Evolutionary conservation across 164 flowering plant genomes (phyloP).

Genomic region (Dillenia suffruticosa): DNA sequence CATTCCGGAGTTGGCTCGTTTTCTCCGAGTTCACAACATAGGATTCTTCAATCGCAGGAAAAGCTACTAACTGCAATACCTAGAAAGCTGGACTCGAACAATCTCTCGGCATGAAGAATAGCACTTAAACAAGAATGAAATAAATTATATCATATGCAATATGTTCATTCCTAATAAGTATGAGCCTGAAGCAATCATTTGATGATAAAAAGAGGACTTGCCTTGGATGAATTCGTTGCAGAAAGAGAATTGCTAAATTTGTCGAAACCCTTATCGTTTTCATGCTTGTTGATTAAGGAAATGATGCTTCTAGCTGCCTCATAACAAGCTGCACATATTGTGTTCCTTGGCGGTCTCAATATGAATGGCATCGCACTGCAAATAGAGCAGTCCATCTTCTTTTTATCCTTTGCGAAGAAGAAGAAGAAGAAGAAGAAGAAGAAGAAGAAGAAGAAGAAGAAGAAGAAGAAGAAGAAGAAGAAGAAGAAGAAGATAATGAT

Average conservation of each 20-base stretch:
- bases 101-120: too few relatives aligned
- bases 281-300: slow-evolving; percentile 39
- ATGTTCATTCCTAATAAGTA: too few relatives aligned
- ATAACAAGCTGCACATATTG: slow-evolving; percentile 62
- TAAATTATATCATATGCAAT: too few relatives aligned
- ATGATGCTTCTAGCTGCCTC: slow-evolving; percentile 59
- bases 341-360: slow-evolving; percentile 73
- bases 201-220: slow-evolving; percentile 1
- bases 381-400: slow-evolving; percentile 64
- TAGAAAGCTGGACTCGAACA: too few relatives aligned
- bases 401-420: not conserved
- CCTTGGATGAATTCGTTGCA: slow-evolving; percentile 52
- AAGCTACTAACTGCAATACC: too few relatives aligned
- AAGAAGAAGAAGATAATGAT: not conserved
- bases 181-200: too few relatives aligned
- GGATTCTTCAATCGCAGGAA: too few relatives aligned
- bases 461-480: slow-evolving; percentile 12
- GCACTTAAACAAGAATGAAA: too few relatives aligned
- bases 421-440: not conserved
- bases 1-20: too few relatives aligned
- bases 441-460: not conserved
- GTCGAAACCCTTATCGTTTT: slow-evolving; percentile 10
- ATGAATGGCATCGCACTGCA: slow-evolving; percentile 56
- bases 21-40: too few relatives aligned
- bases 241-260: slow-evolving; percentile 12